Conservation (phyloP, 768 basidiomycete species). For the Chiua virens region DNA sequence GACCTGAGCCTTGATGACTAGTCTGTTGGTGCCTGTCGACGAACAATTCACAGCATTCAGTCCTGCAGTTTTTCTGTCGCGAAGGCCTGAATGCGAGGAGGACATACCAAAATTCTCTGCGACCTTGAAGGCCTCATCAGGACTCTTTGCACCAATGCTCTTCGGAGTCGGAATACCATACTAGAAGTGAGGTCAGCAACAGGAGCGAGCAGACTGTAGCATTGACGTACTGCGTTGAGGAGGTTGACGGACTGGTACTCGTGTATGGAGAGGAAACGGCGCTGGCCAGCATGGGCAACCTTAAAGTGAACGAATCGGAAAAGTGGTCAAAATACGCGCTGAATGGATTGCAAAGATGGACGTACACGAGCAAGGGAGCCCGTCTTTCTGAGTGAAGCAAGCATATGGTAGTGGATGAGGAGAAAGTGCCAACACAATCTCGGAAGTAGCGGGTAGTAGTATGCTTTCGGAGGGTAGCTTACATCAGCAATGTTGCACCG, state of each 20-base stretch:
- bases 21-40: constrained; percentile 61
- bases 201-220: not conserved
- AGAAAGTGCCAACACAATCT: constrained; percentile 15
- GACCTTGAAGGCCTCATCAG: constrained; percentile 86
- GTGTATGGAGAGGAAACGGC: constrained; percentile 92
- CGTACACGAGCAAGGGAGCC: constrained; percentile 63
- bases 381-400: constrained; percentile 65
- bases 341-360: not conserved
- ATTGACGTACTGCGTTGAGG: constrained; percentile 76
- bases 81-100: not conserved
- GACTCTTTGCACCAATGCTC: constrained; percentile 81
- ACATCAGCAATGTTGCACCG: constrained; percentile 41
- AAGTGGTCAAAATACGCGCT: not conserved
- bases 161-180: constrained; percentile 96
- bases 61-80: not conserved
- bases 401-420: constrained; percentile 47
- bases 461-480: constrained; percentile 13
- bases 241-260: constrained; percentile 97
- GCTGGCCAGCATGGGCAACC: constrained; percentile 78
- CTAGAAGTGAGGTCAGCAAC: constrained; percentile 41
- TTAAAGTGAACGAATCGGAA: constrained; percentile 25
- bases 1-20: constrained; percentile 99
- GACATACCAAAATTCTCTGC: constrained; percentile 83
- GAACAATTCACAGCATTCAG: not conserved
- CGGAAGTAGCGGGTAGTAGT: not conserved